Base-by-base conservation (phyloP, 1,284 basidiomycete species). In the Papiliotrema flavescens region DNA sequence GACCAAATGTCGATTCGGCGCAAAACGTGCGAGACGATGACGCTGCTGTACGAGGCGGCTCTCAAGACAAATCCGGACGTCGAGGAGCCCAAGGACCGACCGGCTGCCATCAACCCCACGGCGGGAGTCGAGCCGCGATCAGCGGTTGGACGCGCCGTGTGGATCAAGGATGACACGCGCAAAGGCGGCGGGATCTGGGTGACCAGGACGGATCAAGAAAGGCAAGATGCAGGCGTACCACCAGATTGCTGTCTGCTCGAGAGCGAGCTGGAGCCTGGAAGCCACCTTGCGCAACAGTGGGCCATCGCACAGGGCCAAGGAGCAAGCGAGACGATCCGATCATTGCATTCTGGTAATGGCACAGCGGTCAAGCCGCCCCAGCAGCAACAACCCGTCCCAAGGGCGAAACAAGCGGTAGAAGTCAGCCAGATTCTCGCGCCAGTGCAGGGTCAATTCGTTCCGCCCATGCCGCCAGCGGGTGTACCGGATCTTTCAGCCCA, bases 1-100 rank as follows among this genome's bases (percentile, higher is more conserved):
- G 90, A 93, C 65, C 90, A 93, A 75, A 92, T 92, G 89, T 89
- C 87, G 36, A 85, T 87, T n/a, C 83, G 89, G 73, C 83, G 89
- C 66, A 92, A 91, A 84, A 78, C 75, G 9, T 71, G 69, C 58
- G 70, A 97, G 86, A 95, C 92, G 56, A 94, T 96, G 66, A 83
- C 87, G 23, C 80, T 98, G 20, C 81, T 98, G 23, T 95, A 91
- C 75, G 91, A 96, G 78, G 87, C 91, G 32, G 90, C 90, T 24
- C 86, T 89, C 75, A 84, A 88, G 37, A 84, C 85, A 46, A 75
- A 66, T 54, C 63, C 66, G 15, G 64, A 70, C 7, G 51, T 55
- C 20, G 62, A 64, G n/a, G 65, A 68, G 39, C 44, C 57, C 2
- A 64, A 65, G 11, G 66, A 68, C 48, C 64, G 68, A 11, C 60